Conservation (phyloP, 805 yeast species). For the Pichia thaimueangensis region DNA sequence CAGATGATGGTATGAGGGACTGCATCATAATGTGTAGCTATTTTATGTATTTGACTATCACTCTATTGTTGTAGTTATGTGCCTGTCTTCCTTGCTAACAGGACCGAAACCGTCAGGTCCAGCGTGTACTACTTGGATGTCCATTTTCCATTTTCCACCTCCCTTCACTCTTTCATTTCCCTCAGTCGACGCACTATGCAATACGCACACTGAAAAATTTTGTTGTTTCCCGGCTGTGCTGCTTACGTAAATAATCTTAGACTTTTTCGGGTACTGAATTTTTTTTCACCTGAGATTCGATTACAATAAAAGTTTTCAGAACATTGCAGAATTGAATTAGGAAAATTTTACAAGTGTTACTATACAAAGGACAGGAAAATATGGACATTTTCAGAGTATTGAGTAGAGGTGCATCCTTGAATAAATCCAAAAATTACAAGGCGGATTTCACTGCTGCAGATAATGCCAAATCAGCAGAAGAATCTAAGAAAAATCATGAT, state of each 20-base stretch:
- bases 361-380: background rate
- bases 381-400: slow-evolving; percentile 90
- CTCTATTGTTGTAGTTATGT: no score
- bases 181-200: no score
- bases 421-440: slow-evolving; percentile 43
- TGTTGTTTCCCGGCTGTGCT: background rate
- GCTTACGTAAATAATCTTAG: background rate
- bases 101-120: no score
- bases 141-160: background rate
- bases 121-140: no score
- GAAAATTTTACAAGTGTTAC: no score
- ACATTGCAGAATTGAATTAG: no score
- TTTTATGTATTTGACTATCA: no score
- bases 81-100: no score
- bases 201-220: background rate
- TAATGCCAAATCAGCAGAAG: slow-evolving; percentile 16
- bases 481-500: slow-evolving; percentile 33
- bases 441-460: slow-evolving; percentile 36
- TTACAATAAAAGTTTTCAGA: no score
- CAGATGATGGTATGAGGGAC: background rate
- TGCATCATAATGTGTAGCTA: background rate
- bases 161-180: background rate
- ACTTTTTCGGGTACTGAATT: no score
- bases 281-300: no score
- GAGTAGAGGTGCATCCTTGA: slow-evolving; percentile 78